A percentile compares a stretch with the other conserved stretches of the same genome.
These are phyloP conservation scores for Trametopsis cervina DNA, from an alignment of 768 basidiomycete genomes.

Conservation along the genomic window DNA sequence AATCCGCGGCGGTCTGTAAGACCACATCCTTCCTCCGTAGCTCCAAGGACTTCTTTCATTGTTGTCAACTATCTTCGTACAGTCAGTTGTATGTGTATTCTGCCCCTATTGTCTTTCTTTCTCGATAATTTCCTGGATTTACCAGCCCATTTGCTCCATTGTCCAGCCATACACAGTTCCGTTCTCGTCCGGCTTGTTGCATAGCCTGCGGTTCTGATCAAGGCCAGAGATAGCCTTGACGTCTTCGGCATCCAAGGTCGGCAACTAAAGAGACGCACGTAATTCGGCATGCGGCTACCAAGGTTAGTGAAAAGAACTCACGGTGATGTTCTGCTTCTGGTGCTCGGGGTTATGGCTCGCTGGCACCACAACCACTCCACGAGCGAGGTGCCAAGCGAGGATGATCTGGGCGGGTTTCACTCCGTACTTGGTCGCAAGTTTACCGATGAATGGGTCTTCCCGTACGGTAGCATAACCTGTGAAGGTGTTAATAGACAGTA, in stretches of 20 bases:
- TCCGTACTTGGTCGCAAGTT: conserved; percentile 41
- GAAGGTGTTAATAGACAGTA: neutral
- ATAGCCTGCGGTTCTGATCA: conserved; percentile 27
- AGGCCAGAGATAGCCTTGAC: conserved; percentile 26
- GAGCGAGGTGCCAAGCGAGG: conserved; percentile 44
- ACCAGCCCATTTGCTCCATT: conserved; percentile 35
- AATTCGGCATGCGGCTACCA: neutral
- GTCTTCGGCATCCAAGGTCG: conserved; percentile 27
- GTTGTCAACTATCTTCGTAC: no score
- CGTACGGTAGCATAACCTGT: conserved; percentile 39
- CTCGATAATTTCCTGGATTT: no score
- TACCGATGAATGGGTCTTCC: conserved; percentile 36
- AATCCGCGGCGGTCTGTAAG: no score
- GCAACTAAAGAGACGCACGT: conserved; percentile 19
- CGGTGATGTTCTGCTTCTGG: conserved; percentile 45
- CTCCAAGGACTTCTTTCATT: no score
- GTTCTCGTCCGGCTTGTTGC: conserved; percentile 24
- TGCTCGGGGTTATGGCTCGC: conserved; percentile 39
- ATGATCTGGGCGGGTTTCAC: conserved; percentile 41
- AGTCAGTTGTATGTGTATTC: no score
- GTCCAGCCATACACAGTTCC: conserved; percentile 32
- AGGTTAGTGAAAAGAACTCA: conserved; percentile 18
- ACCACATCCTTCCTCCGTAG: no score
- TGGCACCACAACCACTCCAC: conserved; percentile 38
- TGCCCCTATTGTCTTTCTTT: no score